These are phyloP conservation scores for Zygosaccharomyces pseudobailii DNA, from an alignment of 1,139 yeast genomes.

Conservation along the genomic window DNA sequence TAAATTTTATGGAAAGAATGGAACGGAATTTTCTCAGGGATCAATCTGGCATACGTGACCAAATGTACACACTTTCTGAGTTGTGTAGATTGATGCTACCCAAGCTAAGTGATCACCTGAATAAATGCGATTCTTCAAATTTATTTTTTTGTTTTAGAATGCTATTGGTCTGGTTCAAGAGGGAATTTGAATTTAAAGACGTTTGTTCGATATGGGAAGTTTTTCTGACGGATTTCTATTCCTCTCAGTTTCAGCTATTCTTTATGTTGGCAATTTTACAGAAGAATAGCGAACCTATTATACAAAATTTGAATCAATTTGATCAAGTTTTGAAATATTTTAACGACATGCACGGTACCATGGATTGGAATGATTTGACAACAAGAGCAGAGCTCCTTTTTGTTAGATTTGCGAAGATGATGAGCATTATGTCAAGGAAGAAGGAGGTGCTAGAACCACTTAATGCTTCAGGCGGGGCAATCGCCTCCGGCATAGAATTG, in stretches of 20 bases:
- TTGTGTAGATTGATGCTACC: constrained; percentile 88
- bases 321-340: constrained; percentile 91
- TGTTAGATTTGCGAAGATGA: constrained; percentile 70
- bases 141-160: constrained; percentile 91
- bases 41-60: constrained; percentile 88
- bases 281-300: constrained; percentile 75
- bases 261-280: constrained; percentile 84
- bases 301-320: constrained; percentile 66
- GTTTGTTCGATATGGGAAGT: constrained; percentile 84
- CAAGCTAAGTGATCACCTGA: constrained; percentile 72
- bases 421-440: constrained; percentile 51
- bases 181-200: constrained; percentile 82
- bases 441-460: constrained; percentile 12
- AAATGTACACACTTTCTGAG: constrained; percentile 77
- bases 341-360: constrained; percentile 77
- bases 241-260: constrained; percentile 83
- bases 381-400: constrained; percentile 79
- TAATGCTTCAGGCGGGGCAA: constrained; percentile 6
- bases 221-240: constrained; percentile 79
- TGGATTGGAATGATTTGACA: constrained; percentile 69
- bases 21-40: constrained; percentile 89
- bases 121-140: constrained; percentile 81
- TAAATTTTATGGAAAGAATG: constrained; percentile 89
- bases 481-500: constrained; percentile 9
- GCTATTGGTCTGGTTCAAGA: constrained; percentile 91